Evolutionary conservation across 2,329 filamentous ascomycete species (phyloP), one percentile per base, ranked within the genome.

Genomic region (Phialophora macrospora): DNA sequence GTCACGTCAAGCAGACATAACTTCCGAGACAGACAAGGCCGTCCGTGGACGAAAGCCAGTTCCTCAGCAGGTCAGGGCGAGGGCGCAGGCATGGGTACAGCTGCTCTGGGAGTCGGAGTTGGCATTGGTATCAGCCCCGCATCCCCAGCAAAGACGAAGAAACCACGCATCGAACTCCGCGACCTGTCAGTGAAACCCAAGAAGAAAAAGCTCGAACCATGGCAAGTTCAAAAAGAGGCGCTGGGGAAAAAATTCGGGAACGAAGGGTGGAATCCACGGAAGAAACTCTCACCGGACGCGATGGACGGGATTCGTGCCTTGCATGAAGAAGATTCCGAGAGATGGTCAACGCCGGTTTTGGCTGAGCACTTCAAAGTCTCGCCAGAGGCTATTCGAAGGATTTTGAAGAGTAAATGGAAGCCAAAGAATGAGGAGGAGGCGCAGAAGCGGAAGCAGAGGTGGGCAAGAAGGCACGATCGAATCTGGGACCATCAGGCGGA

Each of bases 241-340:
- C 78, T 96, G 41, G 85, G 88, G 72, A 78, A 86, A 67, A 99
- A 98, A 74, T 95, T 97, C 70, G 87, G 87, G 1, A 85, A 89
- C 7, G 87, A 79, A 46, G 80, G 89, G 9, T 99, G 94, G 93
- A 84, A 84, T 30, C 94, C 95, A 32, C 85, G 86, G 56, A 97
- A 96, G 78, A 89, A 89, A 65, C 84, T 99, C 9, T 98, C 95
- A 0, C 95, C 95, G 0, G 94, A 98, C 77, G 92, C 93, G 0
- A 82, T 97, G 34, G 89, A 91, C n/a, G 93, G 93, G 49, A 96
- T 99, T 72, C 88, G 93, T 49, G 89, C 91, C 22, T 82, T 99
- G 38, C 87, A 97, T 76, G 81, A 84, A 28, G 88, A 92, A 72
- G 89, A 92, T 68, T 92, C 94, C 0, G 84, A 90, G 2, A 83